phyloP scores from a whole-genome alignment of 768 basidiomycete genomes.

The Suillus bovinus region DNA sequence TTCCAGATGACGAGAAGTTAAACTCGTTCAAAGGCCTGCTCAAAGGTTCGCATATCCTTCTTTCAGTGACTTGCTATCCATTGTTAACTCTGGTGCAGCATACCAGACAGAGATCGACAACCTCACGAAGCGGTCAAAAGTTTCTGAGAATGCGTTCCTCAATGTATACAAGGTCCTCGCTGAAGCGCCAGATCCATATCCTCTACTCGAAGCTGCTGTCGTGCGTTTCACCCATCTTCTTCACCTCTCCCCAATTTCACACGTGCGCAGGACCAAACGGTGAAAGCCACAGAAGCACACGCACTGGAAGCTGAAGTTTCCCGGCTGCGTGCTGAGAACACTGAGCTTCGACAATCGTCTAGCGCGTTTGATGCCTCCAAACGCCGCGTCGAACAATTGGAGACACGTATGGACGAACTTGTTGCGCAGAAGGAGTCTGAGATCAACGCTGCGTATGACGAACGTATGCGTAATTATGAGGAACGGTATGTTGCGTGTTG shows the following conservation, averaged over 20 bases:
- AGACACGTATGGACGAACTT: constrained; percentile 95
- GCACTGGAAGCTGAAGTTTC: constrained; percentile 75
- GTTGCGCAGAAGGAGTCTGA: constrained; percentile 94
- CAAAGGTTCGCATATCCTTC: constrained; percentile 56
- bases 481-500: constrained; percentile 63
- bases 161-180: constrained; percentile 95
- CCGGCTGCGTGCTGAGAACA: constrained; percentile 79
- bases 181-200: constrained; percentile 97
- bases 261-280: constrained; percentile 79
- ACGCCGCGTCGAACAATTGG: constrained; percentile 78
- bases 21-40: constrained; percentile 87
- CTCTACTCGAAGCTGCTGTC: constrained; percentile 91
- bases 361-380: constrained; percentile 63
- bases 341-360: constrained; percentile 74
- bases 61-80: neutral
- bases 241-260: neutral
- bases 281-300: constrained; percentile 78
- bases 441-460: constrained; percentile 95
- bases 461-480: constrained; percentile 93
- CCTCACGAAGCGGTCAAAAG: constrained; percentile 89
- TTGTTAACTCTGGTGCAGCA: constrained; percentile 43
- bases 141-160: constrained; percentile 94
- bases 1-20: constrained; percentile 86
- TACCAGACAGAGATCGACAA: constrained; percentile 97
- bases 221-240: constrained; percentile 41